A percentile compares a stretch with the other conserved stretches of the same genome.
These are phyloP conservation scores for Skeletonema grethae DNA, from an alignment of 108 stramenopile species.

Conservation along the genomic window DNA sequence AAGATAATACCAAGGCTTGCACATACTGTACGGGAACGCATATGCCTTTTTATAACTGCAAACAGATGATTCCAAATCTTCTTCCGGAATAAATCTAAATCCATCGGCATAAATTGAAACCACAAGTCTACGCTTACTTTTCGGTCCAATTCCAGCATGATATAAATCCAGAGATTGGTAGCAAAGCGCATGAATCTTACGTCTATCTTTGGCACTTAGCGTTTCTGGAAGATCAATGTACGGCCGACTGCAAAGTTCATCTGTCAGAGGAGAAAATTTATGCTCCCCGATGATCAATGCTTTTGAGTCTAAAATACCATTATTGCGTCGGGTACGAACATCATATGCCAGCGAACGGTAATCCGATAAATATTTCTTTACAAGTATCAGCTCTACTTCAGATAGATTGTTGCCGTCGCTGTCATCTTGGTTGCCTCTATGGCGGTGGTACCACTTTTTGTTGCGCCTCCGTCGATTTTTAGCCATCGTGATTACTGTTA, in stretches of 20 bases:
- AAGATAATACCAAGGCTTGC: slow-evolving; percentile 70
- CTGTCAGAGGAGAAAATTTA: slow-evolving; percentile 50
- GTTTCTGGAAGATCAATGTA: slow-evolving; percentile 65
- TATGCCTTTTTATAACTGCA: slow-evolving; percentile 5
- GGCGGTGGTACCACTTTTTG: slow-evolving; percentile 3
- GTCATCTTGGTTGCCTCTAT: not conserved
- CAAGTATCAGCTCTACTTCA: slow-evolving; percentile 25
- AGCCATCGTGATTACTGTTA: not conserved
- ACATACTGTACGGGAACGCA: slow-evolving; percentile 26
- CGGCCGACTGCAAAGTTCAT: slow-evolving; percentile 42
- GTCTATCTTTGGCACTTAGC: slow-evolving; percentile 61
- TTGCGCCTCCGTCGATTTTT: not conserved
- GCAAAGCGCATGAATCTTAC: slow-evolving; percentile 66
- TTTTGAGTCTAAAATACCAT: not conserved
- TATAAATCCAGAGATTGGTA: slow-evolving; percentile 50
- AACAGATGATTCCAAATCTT: not conserved
- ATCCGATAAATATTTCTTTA: slow-evolving; percentile 39
- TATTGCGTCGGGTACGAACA: not conserved
- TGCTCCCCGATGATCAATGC: slow-evolving; percentile 35
- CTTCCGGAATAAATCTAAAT: slow-evolving; percentile 43
- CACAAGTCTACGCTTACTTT: slow-evolving; percentile 40
- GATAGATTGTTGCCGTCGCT: not conserved
- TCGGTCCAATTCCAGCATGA: slow-evolving; percentile 51
- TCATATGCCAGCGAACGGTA: slow-evolving; percentile 37
- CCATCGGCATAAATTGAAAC: slow-evolving; percentile 69